Base-by-base conservation (phyloP, 495 filamentous ascomycete species). In the Thozetella sp. region DNA sequence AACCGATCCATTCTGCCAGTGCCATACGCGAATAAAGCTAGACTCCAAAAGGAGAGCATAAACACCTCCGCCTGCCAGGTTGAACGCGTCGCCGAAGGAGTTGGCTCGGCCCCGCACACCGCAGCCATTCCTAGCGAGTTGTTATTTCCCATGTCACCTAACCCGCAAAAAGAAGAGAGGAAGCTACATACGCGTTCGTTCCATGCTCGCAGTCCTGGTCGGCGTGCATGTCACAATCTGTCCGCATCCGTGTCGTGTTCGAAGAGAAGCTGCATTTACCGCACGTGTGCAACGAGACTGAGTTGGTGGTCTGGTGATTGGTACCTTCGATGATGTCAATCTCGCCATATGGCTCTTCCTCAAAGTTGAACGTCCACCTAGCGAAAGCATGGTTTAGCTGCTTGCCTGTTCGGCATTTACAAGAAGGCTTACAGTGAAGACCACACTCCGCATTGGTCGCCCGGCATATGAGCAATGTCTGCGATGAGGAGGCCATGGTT, bases 301-400 rank as follows among this genome's bases (percentile, higher is more conserved):
- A 63, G 63, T 93, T 88, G 53, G 76, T 69, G 25, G 53, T 19
- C 25, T 58, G 53, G 10, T 56, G 20, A 15, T 27, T 90, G 54
- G 91, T 86, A 22, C 89, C 88, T 68, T 96, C 90, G 62, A 94
- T 89, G 63, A 94, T 92, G 74, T 94, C 90, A 37, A 93, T 87
- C 70, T 96, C 91, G 4, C 91, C 91, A 55, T 86, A 82, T 3
- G 72, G 68, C 0, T 72, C 55, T 1, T 69, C 62, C 37, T 68
- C 58, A 53, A 72, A 64, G 51, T 74, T 74, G 58, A 69, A 73
- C 25, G 70, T 72, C 72, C 70, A 72, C 63, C 69, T 69, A 67
- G 30, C 15, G 3, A 22, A 17, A n/a, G 12, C 24, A n/a, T n/a
- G 34, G 66, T 27, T 66, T 63, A 22, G 45, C 9, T 48, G 19